Conservation (phyloP, 306 rosid species). For the Inga leiocalycina region DNA sequence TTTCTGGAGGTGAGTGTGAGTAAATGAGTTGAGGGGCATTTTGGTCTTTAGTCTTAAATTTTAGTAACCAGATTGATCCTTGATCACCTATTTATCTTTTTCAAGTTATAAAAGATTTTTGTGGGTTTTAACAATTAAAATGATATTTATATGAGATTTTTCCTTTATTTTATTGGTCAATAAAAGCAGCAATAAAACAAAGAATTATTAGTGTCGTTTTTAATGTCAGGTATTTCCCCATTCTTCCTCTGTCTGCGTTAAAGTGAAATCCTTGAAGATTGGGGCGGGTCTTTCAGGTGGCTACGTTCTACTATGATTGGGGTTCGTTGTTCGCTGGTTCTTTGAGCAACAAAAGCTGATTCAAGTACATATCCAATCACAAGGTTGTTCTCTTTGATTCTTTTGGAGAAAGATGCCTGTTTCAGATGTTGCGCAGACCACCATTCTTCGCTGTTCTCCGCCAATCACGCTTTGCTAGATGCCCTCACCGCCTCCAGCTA, state of each 20-base stretch:
- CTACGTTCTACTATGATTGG: neutral
- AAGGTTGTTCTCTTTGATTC: neutral
- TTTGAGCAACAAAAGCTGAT: neutral
- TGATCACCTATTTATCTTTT: too few species aligned
- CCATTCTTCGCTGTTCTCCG: neutral
- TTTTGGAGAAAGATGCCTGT: neutral
- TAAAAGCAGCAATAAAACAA: too few species aligned
- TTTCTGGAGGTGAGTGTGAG: too few species aligned
- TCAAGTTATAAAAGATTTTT: too few species aligned
- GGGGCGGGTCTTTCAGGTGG: neutral
- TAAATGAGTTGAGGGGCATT: too few species aligned
- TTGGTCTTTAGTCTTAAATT: too few species aligned
- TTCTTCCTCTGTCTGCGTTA: neutral
- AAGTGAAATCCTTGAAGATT: neutral
- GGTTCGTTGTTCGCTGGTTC: neutral
- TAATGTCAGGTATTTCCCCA: neutral
- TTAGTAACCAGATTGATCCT: too few species aligned
- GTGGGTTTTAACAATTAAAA: too few species aligned
- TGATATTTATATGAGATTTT: too few species aligned
- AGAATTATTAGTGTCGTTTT: too few species aligned
- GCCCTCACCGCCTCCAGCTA: neutral
- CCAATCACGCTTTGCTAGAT: constrained; percentile 4
- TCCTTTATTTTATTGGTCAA: too few species aligned
- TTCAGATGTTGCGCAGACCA: constrained; percentile 14
- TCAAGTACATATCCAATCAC: neutral